Base-by-base conservation (phyloP, 176 grass and related monocot genomes). In the Phragmites australis region DNA sequence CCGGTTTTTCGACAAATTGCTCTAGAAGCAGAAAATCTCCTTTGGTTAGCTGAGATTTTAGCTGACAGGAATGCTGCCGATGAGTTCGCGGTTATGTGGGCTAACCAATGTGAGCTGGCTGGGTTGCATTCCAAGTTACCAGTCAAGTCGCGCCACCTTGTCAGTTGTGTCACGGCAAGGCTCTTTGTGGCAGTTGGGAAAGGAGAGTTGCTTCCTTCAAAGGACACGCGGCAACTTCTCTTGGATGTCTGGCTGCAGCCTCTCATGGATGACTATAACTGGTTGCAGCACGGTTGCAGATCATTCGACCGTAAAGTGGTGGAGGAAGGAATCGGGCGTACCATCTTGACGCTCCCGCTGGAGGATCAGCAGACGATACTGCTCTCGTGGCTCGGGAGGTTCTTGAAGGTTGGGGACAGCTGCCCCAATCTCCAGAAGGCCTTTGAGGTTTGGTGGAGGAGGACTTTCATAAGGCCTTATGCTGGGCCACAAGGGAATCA, bases 361-460 rank as follows among this genome's bases (percentile, higher is more conserved):
- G 96, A 98, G 52, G 96, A 94, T 65, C 92, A 98, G 82, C 90
- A 98, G 82, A 88, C 65, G 0, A 93, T 98, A 70, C 61, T 98
- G 75, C 92, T 98, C 21, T 87, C 83, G 0, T 98, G 96, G 96
- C 74, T 98, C 3, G 88, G 86, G 15, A 90, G 84, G 52, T 95
- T 98, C 89, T 74, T 98, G 22, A 94, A 93, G 79, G 85, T 91
- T 22, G 92, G 92, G 0, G 84, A 93, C 65, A 87, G 84, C 53
- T 98, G 95, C 86, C 95, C 94, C 8, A 98, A 98, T 76, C 87
- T 98, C 51, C 95, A 94, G 85, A 90, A 89, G 79, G 95, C 95
- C 17, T 98, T 98, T 72, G 92, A 98, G 81, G 95, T 98, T 27
- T 98, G 95, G 95, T 94, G 95, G 95, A 90, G 87, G 68, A 90